Evolutionary conservation across 1,139 yeast species (phyloP), one percentile per base, ranked within the genome.

Genomic region (Taiozyma sp.): DNA sequence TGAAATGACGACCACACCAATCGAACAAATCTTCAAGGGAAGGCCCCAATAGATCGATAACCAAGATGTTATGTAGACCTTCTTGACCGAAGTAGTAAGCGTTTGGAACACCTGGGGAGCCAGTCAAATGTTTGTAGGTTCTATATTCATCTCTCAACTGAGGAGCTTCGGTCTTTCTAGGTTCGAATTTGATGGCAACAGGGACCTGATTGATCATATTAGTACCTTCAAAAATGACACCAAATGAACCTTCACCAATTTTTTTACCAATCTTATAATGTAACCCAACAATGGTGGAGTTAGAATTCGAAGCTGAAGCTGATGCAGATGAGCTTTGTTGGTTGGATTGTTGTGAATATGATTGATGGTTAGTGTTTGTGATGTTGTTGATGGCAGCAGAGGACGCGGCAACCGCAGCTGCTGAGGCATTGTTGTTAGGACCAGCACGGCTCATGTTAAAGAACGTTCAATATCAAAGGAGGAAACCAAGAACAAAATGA

Each of bases 41-140:
- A 2, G 99, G 99, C 19, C 99, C 99, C 59, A 93, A 77, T 54
- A 93, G 77, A 68, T 93, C 98, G 63, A 93, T 90, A 44, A 93
- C 96, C 59, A 93, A 76, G 51, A 93, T 89, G 70, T 90, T 90
- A 70, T 93, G 97, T 62, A 90, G 80, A 22, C 99, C 98, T 69
- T 93, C 99, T 68, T 93, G 98, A 51, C 99, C 99, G 69, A 90
- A 93, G 70, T 89, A 93, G 71, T 91, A 91, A 40, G 95, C 98
- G 64, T 84, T 87, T 44, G 99, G 99, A 53, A 93, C 88, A 40
- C 98, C 98, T 50, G 74, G 79, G 65, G 81, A 73, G 47, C 95
- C 95, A 56, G 84, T 88, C 54, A 93, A 77, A 51, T 87, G 86
- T 66, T 88, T 87, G 70, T 93, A 93, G 42, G 97, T 90, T 63